Evolutionary conservation across 768 basidiomycete species (phyloP), one percentile per base, ranked within the genome.

Genomic region (Gymnopilus junonius): DNA sequence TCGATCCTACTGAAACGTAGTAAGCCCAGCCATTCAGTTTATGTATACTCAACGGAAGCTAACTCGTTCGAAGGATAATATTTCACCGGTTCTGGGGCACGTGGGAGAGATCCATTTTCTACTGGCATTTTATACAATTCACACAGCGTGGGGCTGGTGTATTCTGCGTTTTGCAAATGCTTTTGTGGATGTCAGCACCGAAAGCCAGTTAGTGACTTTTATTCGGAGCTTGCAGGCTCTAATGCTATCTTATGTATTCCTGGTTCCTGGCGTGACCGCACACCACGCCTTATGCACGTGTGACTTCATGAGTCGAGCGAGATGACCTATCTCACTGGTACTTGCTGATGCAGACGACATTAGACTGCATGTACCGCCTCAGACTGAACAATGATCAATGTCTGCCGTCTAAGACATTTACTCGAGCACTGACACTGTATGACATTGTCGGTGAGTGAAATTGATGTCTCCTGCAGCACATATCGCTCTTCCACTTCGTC

Each of bases 21-120:
- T 45, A 20, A 46, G 55, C 6, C 8, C 8, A 35, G 14, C 45
- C 8, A 3, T 21, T n/a, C 25, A 11, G 55, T n/a, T 21, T 35
- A 32, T 15, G 17, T 31, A 2, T 61, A 5, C 23, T 17, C 37
- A 58, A 45, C n/a, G 59, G 21, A 60, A 27, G 57, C 62, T 59
- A 23, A 64, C 58, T 54, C 25, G 7, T 59, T 51, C 25, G 58
- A 60, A 46, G 37, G 37, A 37, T 40, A 55, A 20, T 56, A 32
- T 12, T 29, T 37, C 17, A 37, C 48, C 23, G 53, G 32, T 11
- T 60, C 59, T 43, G 58, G 60, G 21, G 59, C 58, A 39, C 58
- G 61, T 3, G 71, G 69, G 14, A 70, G 67, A 27, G 69, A 66
- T 58, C 67, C 69, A 46, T 72, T 62, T 8, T 60, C 57, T 20